Evolutionary conservation across 1,139 yeast species (phyloP), one percentile per base, ranked within the genome.

Genomic region (Eremothecium coryli): DNA sequence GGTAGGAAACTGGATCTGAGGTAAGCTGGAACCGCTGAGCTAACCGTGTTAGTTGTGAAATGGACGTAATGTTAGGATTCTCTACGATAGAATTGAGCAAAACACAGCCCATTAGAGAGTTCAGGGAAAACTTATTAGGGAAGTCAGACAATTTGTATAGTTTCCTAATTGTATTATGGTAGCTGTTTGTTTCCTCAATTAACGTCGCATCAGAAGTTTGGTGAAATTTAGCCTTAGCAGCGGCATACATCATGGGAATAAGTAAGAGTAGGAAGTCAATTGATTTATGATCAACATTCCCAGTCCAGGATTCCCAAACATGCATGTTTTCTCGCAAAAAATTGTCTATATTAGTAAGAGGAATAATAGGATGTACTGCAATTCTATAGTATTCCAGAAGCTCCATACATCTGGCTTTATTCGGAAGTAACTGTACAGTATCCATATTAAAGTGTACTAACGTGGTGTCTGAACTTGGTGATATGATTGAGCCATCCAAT

Each of bases 21-120:
- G 75, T 74, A 33, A 75, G 54, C 36, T 71, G 73, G 21, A 73
- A 57, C 33, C 70, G 61, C 48, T 73, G 75, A 1, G 79, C 76
- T 43, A 72, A 70, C 32, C 79, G 50, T 3, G 71, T 56, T 29
- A 61, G 43, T 2, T 52, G 49, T 2, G 62, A 56, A 28, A 56
- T 47, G 22, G 53, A 55, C 20, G 52, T 48, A 18, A 53, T 37
- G 5, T 73, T 68, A 3, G 77, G 76, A 39, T 71, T 71, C 13
- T 75, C 76, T 3, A 72, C 61, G 0, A 74, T 69, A n/a, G 73
- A 68, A 46, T 71, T 75, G 34, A 71, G 61, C 18, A 71, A 60
- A 2, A 71, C 75, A 38, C 70, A 68, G 15, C 74, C 73, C 25
- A 70, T 60, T 12, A 71, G 52, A 11, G 69, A 54, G 1, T 69